Conservation (phyloP, 495 filamentous ascomycete species). For the Acidomyces sp. region DNA sequence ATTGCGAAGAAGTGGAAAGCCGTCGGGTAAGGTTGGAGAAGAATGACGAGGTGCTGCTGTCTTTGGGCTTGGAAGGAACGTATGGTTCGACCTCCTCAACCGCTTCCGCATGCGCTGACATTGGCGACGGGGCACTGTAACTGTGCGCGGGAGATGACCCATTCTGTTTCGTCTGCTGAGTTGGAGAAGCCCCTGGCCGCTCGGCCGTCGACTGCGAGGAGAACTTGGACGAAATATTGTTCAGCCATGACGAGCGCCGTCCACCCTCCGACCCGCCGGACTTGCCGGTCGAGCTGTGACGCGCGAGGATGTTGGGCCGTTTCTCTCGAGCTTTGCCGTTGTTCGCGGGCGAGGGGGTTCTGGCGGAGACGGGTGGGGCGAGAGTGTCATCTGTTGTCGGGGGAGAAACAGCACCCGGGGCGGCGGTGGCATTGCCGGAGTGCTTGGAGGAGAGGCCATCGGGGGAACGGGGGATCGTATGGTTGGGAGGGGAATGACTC, state of each 20-base stretch:
- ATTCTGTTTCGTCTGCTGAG: conserved; percentile 16
- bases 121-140: conserved; percentile 3
- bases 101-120: conserved; percentile 15
- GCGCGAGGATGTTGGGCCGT: conserved; percentile 22
- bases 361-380: conserved; percentile 4
- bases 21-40: conserved; percentile 69
- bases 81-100: conserved; percentile 45
- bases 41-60: conserved; percentile 57
- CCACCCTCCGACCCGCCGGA: conserved; percentile 13
- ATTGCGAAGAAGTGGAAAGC: conserved; percentile 47
- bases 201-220: conserved; percentile 39
- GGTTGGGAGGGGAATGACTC: no score
- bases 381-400: conserved; percentile 2
- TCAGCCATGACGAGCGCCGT: conserved; percentile 77
- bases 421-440: conserved; percentile 3
- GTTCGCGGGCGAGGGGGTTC: conserved; percentile 12
- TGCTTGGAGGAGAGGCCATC: neutral
- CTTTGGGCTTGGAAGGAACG: conserved; percentile 52
- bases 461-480: no score
- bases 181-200: conserved; percentile 18
- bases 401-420: neutral
- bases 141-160: conserved; percentile 10
- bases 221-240: conserved; percentile 84
- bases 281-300: conserved; percentile 21
- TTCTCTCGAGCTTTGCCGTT: conserved; percentile 17